Base-by-base conservation (phyloP, 768 basidiomycete species). In the Podaxis pistillaris region DNA sequence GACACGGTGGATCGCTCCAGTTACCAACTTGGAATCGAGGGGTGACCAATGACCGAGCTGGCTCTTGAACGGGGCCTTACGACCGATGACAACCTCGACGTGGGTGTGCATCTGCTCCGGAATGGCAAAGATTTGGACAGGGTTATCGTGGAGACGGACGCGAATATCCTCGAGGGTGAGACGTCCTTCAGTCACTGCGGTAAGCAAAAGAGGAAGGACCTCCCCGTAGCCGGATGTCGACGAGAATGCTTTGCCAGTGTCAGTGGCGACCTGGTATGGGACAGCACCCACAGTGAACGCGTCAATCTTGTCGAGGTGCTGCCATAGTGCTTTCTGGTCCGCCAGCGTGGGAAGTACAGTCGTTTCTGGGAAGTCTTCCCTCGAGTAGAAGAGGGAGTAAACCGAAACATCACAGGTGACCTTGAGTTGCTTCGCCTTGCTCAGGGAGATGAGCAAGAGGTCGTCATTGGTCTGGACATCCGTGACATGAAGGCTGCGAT, bases 341-440 rank as follows among this genome's bases (percentile, higher is more conserved):
- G 86, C 85, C 1, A 74, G 69, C 0, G 90, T 81, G 2, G 95
- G 96, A 41, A 97, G 82, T 66, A 81, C 79, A 1, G 78, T 77
- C 19, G 86, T 80, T 1, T 75, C 77, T 1, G 89, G 88, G 78
- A 86, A 96, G 63, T 92, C 82, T 58, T 89, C 90, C 50, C 78
- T 81, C 1, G 84, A 85, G 79, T 93, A 96, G 85, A 97, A 98
- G 58, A 99, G 78, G 17, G 93, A 84, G 74, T 91, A 98, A 55
- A 98, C 83, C 13, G 95, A 88, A 36, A 97, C 93, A 68, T 99
- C 97, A 74, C 96, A 98, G 2, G 96, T 98, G 55, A 98, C 96
- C 69, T 93, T 91, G 68, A 98, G 84, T 12, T 91, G 81, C 78
- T 94, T 96, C 46, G 89, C 89, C 78, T 99, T 99, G 83, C 94